Base-by-base conservation (phyloP, 257 asterid species). In the Catharanthus roseus region DNA sequence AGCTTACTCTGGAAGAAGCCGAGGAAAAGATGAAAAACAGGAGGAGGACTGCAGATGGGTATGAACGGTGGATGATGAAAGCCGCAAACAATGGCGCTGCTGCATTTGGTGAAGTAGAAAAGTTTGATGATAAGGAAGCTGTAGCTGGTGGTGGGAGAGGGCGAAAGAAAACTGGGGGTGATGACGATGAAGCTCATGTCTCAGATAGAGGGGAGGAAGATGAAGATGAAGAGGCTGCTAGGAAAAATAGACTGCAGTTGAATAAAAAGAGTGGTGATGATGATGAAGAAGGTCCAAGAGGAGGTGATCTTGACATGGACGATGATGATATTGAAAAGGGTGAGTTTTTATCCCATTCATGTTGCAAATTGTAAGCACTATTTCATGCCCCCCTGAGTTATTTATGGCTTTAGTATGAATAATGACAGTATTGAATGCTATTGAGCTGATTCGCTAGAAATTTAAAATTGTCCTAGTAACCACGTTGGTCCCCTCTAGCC, bases 61-160 rank as follows among this genome's bases (percentile, higher is more conserved):
- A 95, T 79, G 79, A 91, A 75, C 84, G 99, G 81, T 95, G 99
- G 99, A 95, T 89, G 97, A 91, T 95, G 98, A 95, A 95, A 84
- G 96, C 89, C 28, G 97, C 97, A 75, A 88, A 82, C 65, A 87
- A 86, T 79, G 99, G 99, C 73, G 80, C 99, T 74, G 97, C 99
- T 42, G 93, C 97, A 67, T 95, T 95, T 72, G 97, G 99, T 75
- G 97, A 95, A 80, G 90, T 81, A 68, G 97, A 89, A 70, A 91
- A 79, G 72, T 72, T 75, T 72, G 97, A 93, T 82, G 96, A 85
- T 74, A 81, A 73, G 77, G 97, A 95, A 82, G 76, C 80, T 81
- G 91, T 82, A 71, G 78, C 80, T 73, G 88, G 85, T 77, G 87
- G 93, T 75, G 92, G 89, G 42, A 89, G 77, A 81, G 97, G 93